A percentile compares a stretch with the other conserved stretches of the same genome.
These are phyloP conservation scores for Agrocybe praecox DNA, from an alignment of 768 basidiomycete genomes.

Conservation along the genomic window DNA sequence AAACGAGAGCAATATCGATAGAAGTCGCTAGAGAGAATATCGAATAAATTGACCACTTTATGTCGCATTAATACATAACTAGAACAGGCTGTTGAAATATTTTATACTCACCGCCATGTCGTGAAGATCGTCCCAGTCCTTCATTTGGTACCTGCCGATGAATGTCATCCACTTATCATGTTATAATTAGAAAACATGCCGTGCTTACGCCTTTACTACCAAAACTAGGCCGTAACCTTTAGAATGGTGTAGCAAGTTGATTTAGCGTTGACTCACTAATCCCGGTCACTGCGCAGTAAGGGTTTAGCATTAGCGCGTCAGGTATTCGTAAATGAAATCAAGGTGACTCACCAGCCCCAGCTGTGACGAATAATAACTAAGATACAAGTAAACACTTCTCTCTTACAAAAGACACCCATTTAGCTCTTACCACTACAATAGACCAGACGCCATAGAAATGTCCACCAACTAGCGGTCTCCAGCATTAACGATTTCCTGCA, in stretches of 20 bases:
- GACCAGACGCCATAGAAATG: background rate
- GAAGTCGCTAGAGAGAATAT: constrained; percentile 12
- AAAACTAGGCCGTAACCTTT: too few species aligned
- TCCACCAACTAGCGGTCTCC: constrained; percentile 6
- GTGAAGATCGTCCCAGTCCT: background rate
- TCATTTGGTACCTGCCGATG: background rate
- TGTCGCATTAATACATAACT: background rate
- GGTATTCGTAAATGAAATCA: background rate
- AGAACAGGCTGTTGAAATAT: too few species aligned
- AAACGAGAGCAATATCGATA: constrained; percentile 14
- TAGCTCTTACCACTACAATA: background rate
- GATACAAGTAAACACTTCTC: background rate
- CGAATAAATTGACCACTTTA: constrained; percentile 12
- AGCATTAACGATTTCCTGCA: background rate
- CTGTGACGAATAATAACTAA: background rate
- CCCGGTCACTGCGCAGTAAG: background rate
- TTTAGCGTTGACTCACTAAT: background rate
- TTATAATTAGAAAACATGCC: background rate
- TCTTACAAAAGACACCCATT: background rate
- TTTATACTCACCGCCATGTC: background rate
- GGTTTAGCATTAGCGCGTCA: too few species aligned
- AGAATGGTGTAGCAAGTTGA: background rate
- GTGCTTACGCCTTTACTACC: background rate
- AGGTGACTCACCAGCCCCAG: background rate
- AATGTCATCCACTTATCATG: background rate